Evolutionary conservation across 75 land plant species (phyloP).

Genomic region (Pinus tabuliformis): DNA sequence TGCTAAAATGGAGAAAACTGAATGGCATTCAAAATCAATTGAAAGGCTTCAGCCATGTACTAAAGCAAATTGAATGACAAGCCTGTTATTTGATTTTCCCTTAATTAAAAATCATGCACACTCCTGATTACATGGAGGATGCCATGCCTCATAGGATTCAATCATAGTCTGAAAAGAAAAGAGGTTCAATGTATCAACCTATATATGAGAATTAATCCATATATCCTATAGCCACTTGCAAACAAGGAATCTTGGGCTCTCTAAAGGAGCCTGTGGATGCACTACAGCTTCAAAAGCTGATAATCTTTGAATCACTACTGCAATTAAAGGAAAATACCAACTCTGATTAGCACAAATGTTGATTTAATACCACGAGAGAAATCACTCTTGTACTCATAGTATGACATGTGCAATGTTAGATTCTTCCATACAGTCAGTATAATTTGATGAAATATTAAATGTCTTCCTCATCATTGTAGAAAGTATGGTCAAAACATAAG

Average conservation of each 20-base stretch:
- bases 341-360: not conserved
- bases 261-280: not conserved
- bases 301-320: not conserved
- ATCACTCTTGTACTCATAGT: not conserved
- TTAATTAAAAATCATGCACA: not conserved
- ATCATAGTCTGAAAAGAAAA: not conserved
- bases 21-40: not conserved
- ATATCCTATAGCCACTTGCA: not conserved
- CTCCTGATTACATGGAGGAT: not conserved
- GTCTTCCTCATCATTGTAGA: not conserved
- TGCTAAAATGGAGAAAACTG: not conserved
- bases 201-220: constrained; percentile 1
- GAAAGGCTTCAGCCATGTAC: not conserved
- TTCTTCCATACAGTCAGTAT: not conserved
- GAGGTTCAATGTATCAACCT: not conserved
- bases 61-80: not conserved
- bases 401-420: not conserved
- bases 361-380: not conserved
- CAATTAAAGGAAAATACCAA: not conserved
- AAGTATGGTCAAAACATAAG: not conserved
- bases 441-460: not conserved
- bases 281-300: not conserved
- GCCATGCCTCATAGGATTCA: not conserved
- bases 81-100: not conserved
- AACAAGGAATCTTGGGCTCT: not conserved